Evolutionary conservation across 139 green algal species (phyloP), one percentile per base, ranked within the genome.

Genomic region (Volvox africanus): DNA sequence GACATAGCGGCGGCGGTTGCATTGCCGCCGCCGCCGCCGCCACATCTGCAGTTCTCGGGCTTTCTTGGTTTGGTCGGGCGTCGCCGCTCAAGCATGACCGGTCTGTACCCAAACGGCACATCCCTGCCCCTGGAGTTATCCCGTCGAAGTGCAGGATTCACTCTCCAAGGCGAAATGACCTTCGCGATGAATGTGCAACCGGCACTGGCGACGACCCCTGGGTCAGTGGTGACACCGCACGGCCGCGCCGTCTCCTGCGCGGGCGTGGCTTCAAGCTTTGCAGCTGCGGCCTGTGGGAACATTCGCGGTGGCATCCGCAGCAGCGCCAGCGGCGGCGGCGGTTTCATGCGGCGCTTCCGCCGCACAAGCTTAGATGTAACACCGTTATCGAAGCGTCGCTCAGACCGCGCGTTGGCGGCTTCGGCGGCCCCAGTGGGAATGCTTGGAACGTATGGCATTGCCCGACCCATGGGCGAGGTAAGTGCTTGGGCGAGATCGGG

Each of bases 341-440:
- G 85, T 28, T 82, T 89, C 85, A 89, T 89, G 44, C 85, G 68
- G 28, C 85, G 85, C 69, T 82, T 89, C 44, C 68, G 83, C 0
- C 67, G 83, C 13, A 68, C 36, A 26, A 89, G 83, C 68, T 18
- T 89, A 28, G 83, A 89, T 28, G n/a, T 13, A 5, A 55, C 44
- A 55, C 0, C n/a, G 26, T 20, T 68, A 33, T 20, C 32, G 26
- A 76, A 61, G 82, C 62, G 82, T 33, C 65, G 82, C 0, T 24
- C 20, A 9, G 32, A 26, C 2, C 62, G 79, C 11, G 35, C 12
- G 32, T 81, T 35, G 33, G 30, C 75, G 75, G 22, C 24, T 20
- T 33, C 71, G 71, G 28, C 28, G 20, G 77, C 33, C 20, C 1
- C 77, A 62, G 2, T 73, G 65, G 77, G 18, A 36, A 18, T 5